Conservation (phyloP, 371 early-diverging fungal genomes). For the Syncephalastrum sp. region DNA sequence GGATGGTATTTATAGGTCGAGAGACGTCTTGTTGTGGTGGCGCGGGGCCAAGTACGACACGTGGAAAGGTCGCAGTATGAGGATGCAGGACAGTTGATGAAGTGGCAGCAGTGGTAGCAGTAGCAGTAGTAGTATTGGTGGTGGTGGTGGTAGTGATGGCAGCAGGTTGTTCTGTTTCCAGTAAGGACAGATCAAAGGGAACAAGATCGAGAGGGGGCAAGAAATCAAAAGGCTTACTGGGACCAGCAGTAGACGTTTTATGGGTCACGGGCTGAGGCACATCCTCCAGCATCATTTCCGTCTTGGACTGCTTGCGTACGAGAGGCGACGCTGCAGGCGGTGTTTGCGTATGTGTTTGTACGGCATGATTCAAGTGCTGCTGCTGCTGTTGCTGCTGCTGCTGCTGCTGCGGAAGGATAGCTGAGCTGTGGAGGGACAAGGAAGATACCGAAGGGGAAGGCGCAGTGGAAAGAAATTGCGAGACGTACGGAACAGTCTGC, state of each 20-base stretch:
- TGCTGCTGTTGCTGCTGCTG: constrained; percentile 5
- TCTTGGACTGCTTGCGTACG: constrained; percentile 13
- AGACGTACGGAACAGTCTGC: constrained; percentile 2
- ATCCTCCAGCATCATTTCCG: background rate
- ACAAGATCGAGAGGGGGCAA: no score
- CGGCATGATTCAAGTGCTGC: background rate
- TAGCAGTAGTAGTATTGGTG: no score
- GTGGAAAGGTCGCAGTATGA: background rate
- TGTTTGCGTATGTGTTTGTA: background rate
- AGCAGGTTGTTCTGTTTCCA: constrained; percentile 2
- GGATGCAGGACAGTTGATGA: no score
- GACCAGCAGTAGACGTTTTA: background rate
- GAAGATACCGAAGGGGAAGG: constrained; percentile 13
- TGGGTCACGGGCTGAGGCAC: background rate
- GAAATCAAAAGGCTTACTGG: background rate
- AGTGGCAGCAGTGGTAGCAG: no score
- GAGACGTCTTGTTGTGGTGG: background rate
- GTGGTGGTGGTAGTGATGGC: background rate
- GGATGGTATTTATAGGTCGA: constrained; percentile 3
- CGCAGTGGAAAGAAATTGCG: constrained; percentile 7
- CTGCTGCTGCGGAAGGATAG: constrained; percentile 6
- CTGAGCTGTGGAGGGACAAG: constrained; percentile 5
- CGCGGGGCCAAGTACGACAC: constrained; percentile 1
- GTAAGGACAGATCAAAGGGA: no score
- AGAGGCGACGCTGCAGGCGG: constrained; percentile 2